Percentiles rank a stretch among this genome's conserved stretches.
Conservation (phyloP, 225 moss, liverwort and hornwort genomes). For the Thuidium tamariscinum region DNA sequence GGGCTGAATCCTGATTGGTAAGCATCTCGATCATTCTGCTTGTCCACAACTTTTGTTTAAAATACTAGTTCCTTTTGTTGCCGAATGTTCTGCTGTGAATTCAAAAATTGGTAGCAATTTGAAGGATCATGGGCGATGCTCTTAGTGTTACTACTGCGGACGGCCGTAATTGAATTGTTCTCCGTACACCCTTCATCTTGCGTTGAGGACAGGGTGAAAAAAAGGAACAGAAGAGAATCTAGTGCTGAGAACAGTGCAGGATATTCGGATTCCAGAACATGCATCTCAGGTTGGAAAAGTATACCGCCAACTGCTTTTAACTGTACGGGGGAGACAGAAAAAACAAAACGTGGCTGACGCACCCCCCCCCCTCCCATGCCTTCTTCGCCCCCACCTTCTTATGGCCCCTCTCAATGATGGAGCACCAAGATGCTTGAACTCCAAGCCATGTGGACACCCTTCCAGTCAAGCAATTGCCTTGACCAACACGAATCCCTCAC, state of each 20-base stretch:
- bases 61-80: not conserved
- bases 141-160: not conserved
- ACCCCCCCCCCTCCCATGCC: too few species aligned
- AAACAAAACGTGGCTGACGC: not conserved
- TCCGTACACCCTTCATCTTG: not conserved
- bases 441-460: not conserved
- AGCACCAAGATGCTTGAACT: not conserved
- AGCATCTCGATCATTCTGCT: not conserved
- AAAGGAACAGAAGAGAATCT: not conserved
- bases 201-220: not conserved
- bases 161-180: not conserved
- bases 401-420: not conserved
- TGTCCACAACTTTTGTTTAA: not conserved
- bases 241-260: not conserved
- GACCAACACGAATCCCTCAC: not conserved
- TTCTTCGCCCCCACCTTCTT: not conserved
- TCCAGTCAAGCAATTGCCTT: not conserved
- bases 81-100: not conserved
- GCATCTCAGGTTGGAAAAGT: not conserved
- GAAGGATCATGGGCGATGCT: not conserved
- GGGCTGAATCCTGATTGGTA: not conserved
- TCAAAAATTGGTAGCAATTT: not conserved
- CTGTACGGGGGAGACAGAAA: too few species aligned
- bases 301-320: not conserved
- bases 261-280: not conserved